Evolutionary conservation across 306 rosid species (phyloP), one percentile per base, ranked within the genome.

Genomic region (Dicorynia guianensis): DNA sequence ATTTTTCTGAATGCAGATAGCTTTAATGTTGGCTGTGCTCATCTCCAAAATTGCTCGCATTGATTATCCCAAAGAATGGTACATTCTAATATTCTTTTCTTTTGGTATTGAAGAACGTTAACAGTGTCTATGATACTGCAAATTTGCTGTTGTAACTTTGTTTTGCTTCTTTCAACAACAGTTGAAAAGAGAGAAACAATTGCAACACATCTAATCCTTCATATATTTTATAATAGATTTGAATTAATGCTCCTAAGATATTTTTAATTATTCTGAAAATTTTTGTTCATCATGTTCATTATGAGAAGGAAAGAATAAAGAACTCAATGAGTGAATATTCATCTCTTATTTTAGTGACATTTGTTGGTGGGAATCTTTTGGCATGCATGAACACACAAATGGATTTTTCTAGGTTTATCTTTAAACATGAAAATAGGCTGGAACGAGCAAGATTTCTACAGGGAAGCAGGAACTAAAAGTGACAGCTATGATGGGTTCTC

Each of bases 41-140:
- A 85, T 94, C 69, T 94, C 98, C 77, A 92, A 92, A 84, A 90
- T 94, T 73, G 97, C 97, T 76, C 93, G 98, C 48, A 79, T 92
- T 76, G 98, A 94, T 86, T 92, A 94, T 81, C 98, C 98, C 57
- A 88, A 84, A 84, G 97, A 94, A 76, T 94, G 98, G 98, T 94
- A 91, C 64, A 58, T 39, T 72, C 75, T 14, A 3, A 13, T 53
- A n/a, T 77, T 76, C 68, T 20, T 72, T 54, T 70, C 62, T 44
- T 76, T 64, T 58, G 18, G 39, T 69, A 6, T 70, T 62, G 38
- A 17, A 67, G 44, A 47, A 6, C 38, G 39, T 46, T 49, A 66
- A 44, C 33, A 5, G 36, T n/a, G 72, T 57, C 47, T 69, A 58
- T 53, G 40, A 55, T 73, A 15, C 46, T 72, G 65, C 76, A 42